A percentile compares a stretch with the other conserved stretches of the same genome.
These are phyloP conservation scores for Plasmodium relictum DNA, from an alignment of 169 alveolate genomes.

Conservation along the genomic window DNA sequence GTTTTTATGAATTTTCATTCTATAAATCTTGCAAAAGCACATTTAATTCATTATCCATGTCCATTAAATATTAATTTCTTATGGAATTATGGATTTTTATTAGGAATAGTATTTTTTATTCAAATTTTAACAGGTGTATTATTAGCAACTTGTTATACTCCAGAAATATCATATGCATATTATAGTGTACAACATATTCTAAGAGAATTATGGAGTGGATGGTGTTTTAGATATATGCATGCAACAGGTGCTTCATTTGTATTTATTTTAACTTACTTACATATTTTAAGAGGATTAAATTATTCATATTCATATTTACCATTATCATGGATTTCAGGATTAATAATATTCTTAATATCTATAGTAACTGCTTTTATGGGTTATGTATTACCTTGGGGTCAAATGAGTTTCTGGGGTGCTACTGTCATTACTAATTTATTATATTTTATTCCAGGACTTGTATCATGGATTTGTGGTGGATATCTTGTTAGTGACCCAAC, in stretches of 20 bases:
- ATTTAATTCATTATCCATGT: slow-evolving; percentile 24
- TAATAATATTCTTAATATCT: slow-evolving; percentile 3
- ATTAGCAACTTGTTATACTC: slow-evolving; percentile 18
- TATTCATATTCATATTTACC: slow-evolving; percentile 24
- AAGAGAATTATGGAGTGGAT: slow-evolving; percentile 43
- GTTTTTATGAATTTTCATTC: slow-evolving; percentile 33
- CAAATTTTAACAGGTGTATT: slow-evolving; percentile 41
- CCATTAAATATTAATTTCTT: slow-evolving; percentile 26
- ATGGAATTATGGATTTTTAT: slow-evolving; percentile 39
- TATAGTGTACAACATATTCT: slow-evolving; percentile 31
- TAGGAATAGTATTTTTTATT: slow-evolving; percentile 27
- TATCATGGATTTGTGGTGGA: slow-evolving; percentile 60
- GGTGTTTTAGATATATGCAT: slow-evolving; percentile 33
- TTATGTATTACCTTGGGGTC: slow-evolving; percentile 45
- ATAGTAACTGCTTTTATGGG: slow-evolving; percentile 14
- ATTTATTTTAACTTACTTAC: slow-evolving; percentile 9
- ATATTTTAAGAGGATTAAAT: slow-evolving; percentile 33
- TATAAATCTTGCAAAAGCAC: slow-evolving; percentile 18
- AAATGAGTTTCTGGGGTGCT: slow-evolving; percentile 45
- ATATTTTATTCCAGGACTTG: not conserved
- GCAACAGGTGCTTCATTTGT: slow-evolving; percentile 33
- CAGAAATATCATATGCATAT: slow-evolving; percentile 23
- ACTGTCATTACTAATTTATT: slow-evolving; percentile 30
- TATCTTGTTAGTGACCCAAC: slow-evolving; percentile 68
- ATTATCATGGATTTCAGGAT: slow-evolving; percentile 33